phyloP scores from a whole-genome alignment of 768 basidiomycete species.

The Tricholoma matsutake region DNA sequence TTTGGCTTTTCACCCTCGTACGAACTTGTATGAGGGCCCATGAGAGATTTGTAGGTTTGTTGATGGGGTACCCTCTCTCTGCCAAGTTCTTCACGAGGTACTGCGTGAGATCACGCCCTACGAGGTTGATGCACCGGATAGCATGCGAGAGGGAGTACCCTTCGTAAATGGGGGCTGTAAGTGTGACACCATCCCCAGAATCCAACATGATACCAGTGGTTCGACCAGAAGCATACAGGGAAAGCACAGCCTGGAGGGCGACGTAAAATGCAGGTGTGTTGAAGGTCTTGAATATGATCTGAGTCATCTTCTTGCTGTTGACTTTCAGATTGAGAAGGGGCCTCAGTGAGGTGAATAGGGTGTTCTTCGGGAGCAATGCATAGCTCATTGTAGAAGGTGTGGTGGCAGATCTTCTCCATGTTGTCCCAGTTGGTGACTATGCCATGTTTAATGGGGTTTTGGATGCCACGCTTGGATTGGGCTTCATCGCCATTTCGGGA shows the following conservation, averaged over 20 bases:
- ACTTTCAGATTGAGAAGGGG: constrained; percentile 89
- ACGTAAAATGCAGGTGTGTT: constrained; percentile 92
- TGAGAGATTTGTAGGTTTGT: too few relatives aligned
- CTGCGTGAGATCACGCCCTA: constrained; percentile 89
- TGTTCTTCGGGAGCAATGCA: constrained; percentile 91
- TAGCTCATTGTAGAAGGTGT: constrained; percentile 95
- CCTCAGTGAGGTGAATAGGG: constrained; percentile 88
- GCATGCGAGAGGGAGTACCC: constrained; percentile 90
- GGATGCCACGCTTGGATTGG: constrained; percentile 94
- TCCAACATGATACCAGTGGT: constrained; percentile 94
- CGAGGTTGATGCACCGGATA: constrained; percentile 86
- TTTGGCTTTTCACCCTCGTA: too few relatives aligned
- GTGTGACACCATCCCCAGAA: constrained; percentile 96
- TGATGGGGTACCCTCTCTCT: too few relatives aligned
- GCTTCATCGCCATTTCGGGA: constrained; percentile 68
- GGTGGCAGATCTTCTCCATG: constrained; percentile 99
- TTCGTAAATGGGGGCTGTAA: constrained; percentile 95
- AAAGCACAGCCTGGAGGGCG: constrained; percentile 86
- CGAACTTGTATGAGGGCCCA: too few relatives aligned
- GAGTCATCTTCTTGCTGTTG: constrained; percentile 91
- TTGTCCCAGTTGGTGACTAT: constrained; percentile 98
- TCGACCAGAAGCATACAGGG: constrained; percentile 92
- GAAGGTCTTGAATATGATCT: constrained; percentile 98
- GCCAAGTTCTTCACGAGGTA: constrained; percentile 78
- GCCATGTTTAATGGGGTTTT: constrained; percentile 93